These are phyloP conservation scores for Paecilomyces variotii DNA, from an alignment of 2,329 filamentous ascomycete species.

Conservation along the genomic window DNA sequence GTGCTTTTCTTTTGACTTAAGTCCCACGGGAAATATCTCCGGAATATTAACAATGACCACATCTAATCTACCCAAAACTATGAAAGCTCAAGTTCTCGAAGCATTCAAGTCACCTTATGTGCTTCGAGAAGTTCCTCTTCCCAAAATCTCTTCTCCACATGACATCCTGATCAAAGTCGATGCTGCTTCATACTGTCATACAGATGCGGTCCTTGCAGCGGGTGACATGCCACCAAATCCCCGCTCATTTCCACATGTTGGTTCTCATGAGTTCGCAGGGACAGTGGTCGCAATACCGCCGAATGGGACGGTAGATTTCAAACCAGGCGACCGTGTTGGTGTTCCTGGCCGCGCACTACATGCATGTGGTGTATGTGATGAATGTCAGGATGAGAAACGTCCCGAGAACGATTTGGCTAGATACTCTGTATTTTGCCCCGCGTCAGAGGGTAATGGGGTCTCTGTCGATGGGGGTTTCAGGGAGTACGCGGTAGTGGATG, in stretches of 20 bases:
- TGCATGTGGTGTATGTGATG: slow-evolving; percentile 9
- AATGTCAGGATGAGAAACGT: slow-evolving; percentile 9
- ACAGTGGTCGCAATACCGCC: slow-evolving; percentile 25
- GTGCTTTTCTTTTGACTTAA: not conserved
- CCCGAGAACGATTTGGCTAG: slow-evolving; percentile 5
- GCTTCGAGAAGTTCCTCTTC: slow-evolving; percentile 12
- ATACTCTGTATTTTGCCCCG: slow-evolving; percentile 8
- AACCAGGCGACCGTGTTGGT: slow-evolving; percentile 5
- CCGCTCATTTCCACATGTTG: slow-evolving; percentile 35
- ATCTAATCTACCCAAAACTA: slow-evolving; percentile 4
- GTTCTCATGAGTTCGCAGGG: slow-evolving; percentile 41
- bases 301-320: slow-evolving; percentile 1
- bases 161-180: slow-evolving; percentile 41
- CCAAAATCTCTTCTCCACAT: slow-evolving; percentile 36
- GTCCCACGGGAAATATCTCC: not conserved
- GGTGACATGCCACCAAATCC: slow-evolving; percentile 28
- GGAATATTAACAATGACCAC: not conserved
- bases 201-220: slow-evolving; percentile 30
- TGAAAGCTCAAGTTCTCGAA: slow-evolving; percentile 14
- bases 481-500: slow-evolving; percentile 16
- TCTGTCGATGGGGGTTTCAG: slow-evolving; percentile 13
- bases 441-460: slow-evolving; percentile 4
- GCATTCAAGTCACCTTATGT: slow-evolving; percentile 14
- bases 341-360: slow-evolving; percentile 5
- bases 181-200: slow-evolving; percentile 43